phyloP scores from a whole-genome alignment of 306 rosid genomes.

The Acacia acuminata region DNA sequence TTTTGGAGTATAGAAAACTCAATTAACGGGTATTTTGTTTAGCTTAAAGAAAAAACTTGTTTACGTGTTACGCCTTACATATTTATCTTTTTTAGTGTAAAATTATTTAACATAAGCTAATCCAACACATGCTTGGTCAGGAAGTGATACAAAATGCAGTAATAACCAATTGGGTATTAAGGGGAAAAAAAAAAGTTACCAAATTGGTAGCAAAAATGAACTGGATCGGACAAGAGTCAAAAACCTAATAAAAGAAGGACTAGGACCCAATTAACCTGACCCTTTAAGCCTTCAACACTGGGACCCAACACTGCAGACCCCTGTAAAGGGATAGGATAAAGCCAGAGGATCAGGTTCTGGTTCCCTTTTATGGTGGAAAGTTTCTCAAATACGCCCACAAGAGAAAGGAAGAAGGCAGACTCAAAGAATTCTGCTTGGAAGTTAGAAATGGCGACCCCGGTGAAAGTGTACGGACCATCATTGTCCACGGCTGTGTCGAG shows the following conservation, averaged over 20 bases:
- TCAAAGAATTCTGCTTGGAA: not conserved
- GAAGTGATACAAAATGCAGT: not conserved
- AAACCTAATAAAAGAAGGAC: no score
- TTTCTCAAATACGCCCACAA: not conserved
- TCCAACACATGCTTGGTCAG: not conserved
- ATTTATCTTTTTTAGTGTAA: no score
- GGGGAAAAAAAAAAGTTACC: not conserved
- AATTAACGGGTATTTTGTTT: no score
- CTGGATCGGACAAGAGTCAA: not conserved
- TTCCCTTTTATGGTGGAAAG: slow-evolving; percentile 14
- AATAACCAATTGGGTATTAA: not conserved
- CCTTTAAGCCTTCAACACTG: not conserved
- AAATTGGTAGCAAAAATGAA: not conserved
- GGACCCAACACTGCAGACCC: not conserved
- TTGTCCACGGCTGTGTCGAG: slow-evolving; percentile 82
- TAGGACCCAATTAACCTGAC: not conserved
- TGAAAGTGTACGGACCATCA: slow-evolving; percentile 81
- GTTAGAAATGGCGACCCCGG: slow-evolving; percentile 56
- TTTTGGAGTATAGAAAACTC: no score
- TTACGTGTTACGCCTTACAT: no score
- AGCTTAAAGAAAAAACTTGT: no score
- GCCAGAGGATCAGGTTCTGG: not conserved
- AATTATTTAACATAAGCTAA: no score
- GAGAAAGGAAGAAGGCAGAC: not conserved
- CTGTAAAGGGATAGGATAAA: not conserved